Percentiles rank a stretch among this genome's conserved stretches.
phyloP scores from a whole-genome alignment of 1,284 basidiomycete species.

The Fomitopsis palustris region DNA sequence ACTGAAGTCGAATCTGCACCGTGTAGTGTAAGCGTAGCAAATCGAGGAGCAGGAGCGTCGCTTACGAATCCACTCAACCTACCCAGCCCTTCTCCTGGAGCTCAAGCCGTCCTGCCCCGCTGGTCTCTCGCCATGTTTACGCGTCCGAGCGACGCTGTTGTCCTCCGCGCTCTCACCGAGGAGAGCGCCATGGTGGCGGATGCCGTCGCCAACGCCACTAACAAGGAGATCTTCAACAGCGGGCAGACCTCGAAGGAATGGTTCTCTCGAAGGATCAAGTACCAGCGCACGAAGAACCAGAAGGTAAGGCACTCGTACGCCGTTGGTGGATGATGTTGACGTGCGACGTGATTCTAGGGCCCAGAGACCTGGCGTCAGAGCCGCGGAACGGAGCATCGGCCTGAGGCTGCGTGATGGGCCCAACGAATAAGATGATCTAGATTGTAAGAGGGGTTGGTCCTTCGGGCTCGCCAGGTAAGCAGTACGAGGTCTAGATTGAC shows the following conservation, averaged over 20 bases:
- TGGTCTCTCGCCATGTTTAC: slow-evolving; percentile 38
- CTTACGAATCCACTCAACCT: not conserved
- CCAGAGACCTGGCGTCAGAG: slow-evolving; percentile 29
- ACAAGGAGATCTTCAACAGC: slow-evolving; percentile 18
- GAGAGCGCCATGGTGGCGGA: slow-evolving; percentile 28
- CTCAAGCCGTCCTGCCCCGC: slow-evolving; percentile 31
- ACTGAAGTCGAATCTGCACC: slow-evolving; percentile 32
- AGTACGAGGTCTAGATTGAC: too few relatives aligned
- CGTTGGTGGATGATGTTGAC: not conserved
- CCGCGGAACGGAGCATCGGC: slow-evolving; percentile 24
- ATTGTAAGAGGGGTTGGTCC: too few relatives aligned
- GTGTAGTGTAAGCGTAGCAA: slow-evolving; percentile 22
- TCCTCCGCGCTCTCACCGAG: slow-evolving; percentile 21
- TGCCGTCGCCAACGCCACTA: slow-evolving; percentile 20
- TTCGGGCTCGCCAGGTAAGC: too few relatives aligned
- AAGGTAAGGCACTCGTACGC: slow-evolving; percentile 12
- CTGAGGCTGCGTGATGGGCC: slow-evolving; percentile 4
- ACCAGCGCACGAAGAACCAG: slow-evolving; percentile 20
- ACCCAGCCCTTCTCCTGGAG: slow-evolving; percentile 26
- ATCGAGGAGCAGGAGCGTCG: not conserved
- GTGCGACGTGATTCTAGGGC: slow-evolving; percentile 16
- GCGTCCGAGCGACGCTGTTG: slow-evolving; percentile 30
- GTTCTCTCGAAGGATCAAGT: slow-evolving; percentile 27
- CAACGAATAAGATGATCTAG: too few relatives aligned
- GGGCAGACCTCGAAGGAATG: slow-evolving; percentile 28